These are phyloP conservation scores for Notholithocarpus densiflorus DNA, from an alignment of 306 rosid genomes.

Conservation along the genomic window DNA sequence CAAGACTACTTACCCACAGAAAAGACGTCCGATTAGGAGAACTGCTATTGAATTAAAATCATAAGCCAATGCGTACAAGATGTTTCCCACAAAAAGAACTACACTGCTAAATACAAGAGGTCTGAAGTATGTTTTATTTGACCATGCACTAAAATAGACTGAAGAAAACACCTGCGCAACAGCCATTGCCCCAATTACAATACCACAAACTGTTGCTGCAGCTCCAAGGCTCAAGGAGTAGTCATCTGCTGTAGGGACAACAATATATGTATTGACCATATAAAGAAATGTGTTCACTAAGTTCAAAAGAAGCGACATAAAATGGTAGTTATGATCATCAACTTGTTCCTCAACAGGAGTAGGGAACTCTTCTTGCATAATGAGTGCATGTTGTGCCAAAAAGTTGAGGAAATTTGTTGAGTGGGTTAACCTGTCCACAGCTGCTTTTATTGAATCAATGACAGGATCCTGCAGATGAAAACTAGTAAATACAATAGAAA, in stretches of 20 bases:
- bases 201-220: slow-evolving; percentile 96
- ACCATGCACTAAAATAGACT: slow-evolving; percentile 99
- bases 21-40: slow-evolving; percentile 89
- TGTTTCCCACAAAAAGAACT: slow-evolving; percentile 71
- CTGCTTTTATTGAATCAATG: slow-evolving; percentile 74
- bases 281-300: slow-evolving; percentile 89
- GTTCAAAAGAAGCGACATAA: slow-evolving; percentile 85
- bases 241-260: slow-evolving; percentile 99
- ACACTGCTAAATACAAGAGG: slow-evolving; percentile 97
- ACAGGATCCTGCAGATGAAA: slow-evolving; percentile 85
- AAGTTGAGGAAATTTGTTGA: slow-evolving; percentile 95
- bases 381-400: slow-evolving; percentile 95
- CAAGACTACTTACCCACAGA: slow-evolving; percentile 80
- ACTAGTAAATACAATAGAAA: slow-evolving; percentile 16
- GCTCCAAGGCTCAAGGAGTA: slow-evolving; percentile 97
- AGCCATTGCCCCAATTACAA: slow-evolving; percentile 98
- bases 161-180: slow-evolving; percentile 97
- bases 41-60: slow-evolving; percentile 80
- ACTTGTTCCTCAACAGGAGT: slow-evolving; percentile 60
- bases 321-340: slow-evolving; percentile 71
- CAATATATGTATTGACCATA: slow-evolving; percentile 96
- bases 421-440: slow-evolving; percentile 79
- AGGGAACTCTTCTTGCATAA: slow-evolving; percentile 90
- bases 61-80: slow-evolving; percentile 86
- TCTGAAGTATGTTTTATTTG: slow-evolving; percentile 85